Percentiles rank a stretch among this genome's conserved stretches.
phyloP scores from a whole-genome alignment of 2,329 filamentous ascomycete genomes.

The Alternaria viburni region DNA sequence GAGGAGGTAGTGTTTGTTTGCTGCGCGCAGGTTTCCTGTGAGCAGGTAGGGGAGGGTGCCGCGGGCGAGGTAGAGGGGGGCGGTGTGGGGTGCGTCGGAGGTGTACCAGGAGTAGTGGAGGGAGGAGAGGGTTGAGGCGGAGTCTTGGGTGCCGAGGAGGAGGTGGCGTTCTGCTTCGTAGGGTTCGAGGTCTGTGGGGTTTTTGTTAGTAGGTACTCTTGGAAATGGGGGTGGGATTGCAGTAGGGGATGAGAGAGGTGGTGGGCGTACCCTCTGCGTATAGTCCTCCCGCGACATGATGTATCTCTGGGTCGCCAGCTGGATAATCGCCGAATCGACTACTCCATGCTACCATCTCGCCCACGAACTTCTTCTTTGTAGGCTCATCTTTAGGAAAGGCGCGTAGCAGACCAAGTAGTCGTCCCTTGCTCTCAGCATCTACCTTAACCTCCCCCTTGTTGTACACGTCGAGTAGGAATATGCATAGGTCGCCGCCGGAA shows the following conservation, averaged over 20 bases:
- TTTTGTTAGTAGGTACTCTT: too few relatives aligned
- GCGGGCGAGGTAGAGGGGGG: slow-evolving; percentile 83
- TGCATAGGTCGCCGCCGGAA: slow-evolving; percentile 86
- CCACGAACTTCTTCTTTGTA: slow-evolving; percentile 89
- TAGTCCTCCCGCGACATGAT: slow-evolving; percentile 86
- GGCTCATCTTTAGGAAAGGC: slow-evolving; percentile 85
- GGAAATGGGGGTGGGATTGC: too few relatives aligned
- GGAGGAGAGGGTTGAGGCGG: slow-evolving; percentile 76
- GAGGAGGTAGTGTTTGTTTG: slow-evolving; percentile 79
- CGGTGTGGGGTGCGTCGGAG: slow-evolving; percentile 85
- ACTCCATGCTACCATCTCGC: slow-evolving; percentile 89
- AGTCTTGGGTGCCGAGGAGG: slow-evolving; percentile 86
- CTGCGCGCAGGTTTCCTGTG: slow-evolving; percentile 86
- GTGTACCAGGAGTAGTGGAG: slow-evolving; percentile 96
- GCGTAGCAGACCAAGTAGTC: slow-evolving; percentile 77
- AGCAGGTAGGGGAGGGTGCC: slow-evolving; percentile 91
- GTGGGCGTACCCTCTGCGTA: slow-evolving; percentile 73
- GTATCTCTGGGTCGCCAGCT: slow-evolving; percentile 89
- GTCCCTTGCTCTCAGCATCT: slow-evolving; percentile 74
- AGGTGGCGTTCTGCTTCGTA: slow-evolving; percentile 95
- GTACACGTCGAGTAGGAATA: slow-evolving; percentile 90
- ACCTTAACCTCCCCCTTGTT: slow-evolving; percentile 81
- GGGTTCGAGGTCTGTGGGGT: slow-evolving; percentile 74
- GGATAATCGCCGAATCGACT: slow-evolving; percentile 84
- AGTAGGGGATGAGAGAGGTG: too few relatives aligned